Evolutionary conservation across 768 basidiomycete genomes (phyloP).

Genomic region (Lactarius deliciosus): DNA sequence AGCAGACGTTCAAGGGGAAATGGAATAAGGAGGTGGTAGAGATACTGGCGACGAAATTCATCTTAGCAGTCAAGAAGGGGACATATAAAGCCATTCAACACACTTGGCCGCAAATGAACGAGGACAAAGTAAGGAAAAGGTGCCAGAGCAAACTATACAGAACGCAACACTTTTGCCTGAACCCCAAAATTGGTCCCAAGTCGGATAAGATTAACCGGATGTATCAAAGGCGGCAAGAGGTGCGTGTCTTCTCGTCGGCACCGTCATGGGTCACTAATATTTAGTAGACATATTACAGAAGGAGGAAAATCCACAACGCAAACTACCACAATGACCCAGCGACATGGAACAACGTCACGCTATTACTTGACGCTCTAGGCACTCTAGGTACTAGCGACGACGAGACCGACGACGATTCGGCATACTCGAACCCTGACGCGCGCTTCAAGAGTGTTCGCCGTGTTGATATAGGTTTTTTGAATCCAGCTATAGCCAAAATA

Average conservation of each 20-base stretch:
- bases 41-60: no score
- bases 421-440: background rate
- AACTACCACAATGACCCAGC: background rate
- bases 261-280: background rate
- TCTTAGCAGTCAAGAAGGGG: no score
- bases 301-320: background rate
- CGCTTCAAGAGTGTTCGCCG: constrained; percentile 2
- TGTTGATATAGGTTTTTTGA: background rate
- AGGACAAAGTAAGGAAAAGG: constrained; percentile 3
- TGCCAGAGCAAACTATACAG: constrained; percentile 2
- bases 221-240: constrained; percentile 6
- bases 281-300: constrained; percentile 3
- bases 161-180: background rate
- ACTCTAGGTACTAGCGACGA: background rate
- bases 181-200: background rate
- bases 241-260: background rate
- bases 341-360: background rate
- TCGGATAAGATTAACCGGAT: constrained; percentile 1
- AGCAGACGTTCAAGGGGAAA: no score
- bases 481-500: no score
- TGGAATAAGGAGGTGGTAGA: no score
- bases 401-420: constrained; percentile 2
- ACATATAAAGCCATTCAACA: no score
- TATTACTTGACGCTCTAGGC: constrained; percentile 2
- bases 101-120: background rate